phyloP scores from a whole-genome alignment of 192 early-diverging fungal genomes.

The Dimargaris xerosporica region DNA sequence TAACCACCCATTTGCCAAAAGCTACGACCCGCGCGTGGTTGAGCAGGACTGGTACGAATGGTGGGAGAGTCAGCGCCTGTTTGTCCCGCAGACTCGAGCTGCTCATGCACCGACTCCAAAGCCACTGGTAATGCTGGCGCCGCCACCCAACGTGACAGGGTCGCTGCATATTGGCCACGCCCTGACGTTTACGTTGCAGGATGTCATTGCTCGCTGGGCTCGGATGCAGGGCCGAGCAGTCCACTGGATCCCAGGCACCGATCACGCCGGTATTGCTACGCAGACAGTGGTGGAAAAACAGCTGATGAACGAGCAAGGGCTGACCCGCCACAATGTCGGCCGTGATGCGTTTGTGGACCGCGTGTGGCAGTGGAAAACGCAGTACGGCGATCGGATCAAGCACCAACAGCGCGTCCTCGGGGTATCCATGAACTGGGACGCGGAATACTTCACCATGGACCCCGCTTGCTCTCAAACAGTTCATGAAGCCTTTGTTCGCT shows the following conservation, averaged over 20 bases:
- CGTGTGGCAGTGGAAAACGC: slow-evolving; percentile 91
- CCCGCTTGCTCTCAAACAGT: slow-evolving; percentile 67
- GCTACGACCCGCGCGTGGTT: slow-evolving; percentile 79
- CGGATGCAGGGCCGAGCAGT: slow-evolving; percentile 93
- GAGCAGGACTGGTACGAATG: slow-evolving; percentile 93
- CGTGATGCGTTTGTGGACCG: slow-evolving; percentile 77
- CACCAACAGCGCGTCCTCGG: slow-evolving; percentile 79
- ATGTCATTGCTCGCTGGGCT: slow-evolving; percentile 87
- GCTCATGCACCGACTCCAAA: slow-evolving; percentile 55
- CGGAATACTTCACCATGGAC: slow-evolving; percentile 87
- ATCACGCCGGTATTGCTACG: slow-evolving; percentile 95
- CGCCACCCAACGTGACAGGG: slow-evolving; percentile 98
- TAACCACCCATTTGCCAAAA: slow-evolving; percentile 33
- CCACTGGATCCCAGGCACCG: slow-evolving; percentile 83
- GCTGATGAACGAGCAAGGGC: slow-evolving; percentile 63
- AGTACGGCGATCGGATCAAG: slow-evolving; percentile 69
- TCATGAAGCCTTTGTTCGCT: slow-evolving; percentile 79
- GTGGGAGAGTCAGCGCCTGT: slow-evolving; percentile 92
- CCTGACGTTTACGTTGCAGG: slow-evolving; percentile 86
- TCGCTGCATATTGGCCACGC: slow-evolving; percentile 91
- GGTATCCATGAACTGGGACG: slow-evolving; percentile 82
- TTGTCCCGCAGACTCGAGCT: slow-evolving; percentile 59
- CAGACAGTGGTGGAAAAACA: slow-evolving; percentile 98
- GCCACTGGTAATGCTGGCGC: slow-evolving; percentile 79
- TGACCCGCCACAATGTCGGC: slow-evolving; percentile 83